phyloP scores from a whole-genome alignment of 2,329 filamentous ascomycete species.

The Tolypocladium paradoxum region DNA sequence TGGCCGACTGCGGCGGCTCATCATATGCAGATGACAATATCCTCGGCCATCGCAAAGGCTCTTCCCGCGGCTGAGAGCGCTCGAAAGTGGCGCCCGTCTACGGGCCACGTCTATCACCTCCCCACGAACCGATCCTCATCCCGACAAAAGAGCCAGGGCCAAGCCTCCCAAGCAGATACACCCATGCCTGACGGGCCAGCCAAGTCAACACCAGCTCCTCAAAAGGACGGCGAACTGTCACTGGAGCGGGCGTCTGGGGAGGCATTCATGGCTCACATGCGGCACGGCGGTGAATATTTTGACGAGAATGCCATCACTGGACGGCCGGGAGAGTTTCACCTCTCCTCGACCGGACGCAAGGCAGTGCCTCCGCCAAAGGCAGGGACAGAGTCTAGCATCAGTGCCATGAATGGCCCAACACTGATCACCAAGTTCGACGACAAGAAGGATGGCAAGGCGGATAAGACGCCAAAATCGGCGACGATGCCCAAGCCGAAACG shows the following conservation, averaged over 20 bases:
- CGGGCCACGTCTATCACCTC: constrained; percentile 40
- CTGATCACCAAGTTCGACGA: constrained; percentile 31
- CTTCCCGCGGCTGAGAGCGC: constrained; percentile 39
- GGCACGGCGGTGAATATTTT: constrained; percentile 53
- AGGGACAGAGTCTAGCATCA: constrained; percentile 19
- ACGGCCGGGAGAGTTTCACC: constrained; percentile 53
- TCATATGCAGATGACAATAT: constrained; percentile 37
- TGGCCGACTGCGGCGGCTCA: not conserved
- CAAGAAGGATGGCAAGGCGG: constrained; percentile 35
- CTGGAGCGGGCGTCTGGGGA: constrained; percentile 44
- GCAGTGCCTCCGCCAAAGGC: constrained; percentile 21
- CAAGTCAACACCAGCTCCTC: constrained; percentile 15
- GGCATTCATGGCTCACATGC: constrained; percentile 45
- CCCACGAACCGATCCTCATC: constrained; percentile 17
- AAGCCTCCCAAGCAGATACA: constrained; percentile 33
- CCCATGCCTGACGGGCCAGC: constrained; percentile 31
- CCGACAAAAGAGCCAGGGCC: constrained; percentile 14
- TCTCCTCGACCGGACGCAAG: constrained; percentile 50
- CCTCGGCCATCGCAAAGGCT: constrained; percentile 41
- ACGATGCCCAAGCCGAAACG: constrained; percentile 32
- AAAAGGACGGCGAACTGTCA: constrained; percentile 27
- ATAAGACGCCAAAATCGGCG: constrained; percentile 32
- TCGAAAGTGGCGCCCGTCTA: constrained; percentile 43
- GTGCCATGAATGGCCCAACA: constrained; percentile 22
- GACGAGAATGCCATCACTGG: constrained; percentile 60